Base-by-base conservation (phyloP, 768 basidiomycete species). In the Hygrocybe punicea region DNA sequence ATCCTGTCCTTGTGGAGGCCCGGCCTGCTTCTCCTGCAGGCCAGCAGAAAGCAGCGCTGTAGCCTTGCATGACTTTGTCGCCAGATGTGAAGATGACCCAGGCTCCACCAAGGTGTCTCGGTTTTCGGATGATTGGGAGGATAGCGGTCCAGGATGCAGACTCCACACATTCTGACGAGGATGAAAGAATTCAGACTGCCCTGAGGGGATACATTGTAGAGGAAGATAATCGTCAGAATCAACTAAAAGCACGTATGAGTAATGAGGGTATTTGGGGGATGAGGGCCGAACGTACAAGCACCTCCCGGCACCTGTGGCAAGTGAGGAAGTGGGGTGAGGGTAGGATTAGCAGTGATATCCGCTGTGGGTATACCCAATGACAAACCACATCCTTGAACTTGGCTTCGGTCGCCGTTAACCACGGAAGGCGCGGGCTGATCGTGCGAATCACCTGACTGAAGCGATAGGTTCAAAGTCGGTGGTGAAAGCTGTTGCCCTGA, bases 41-140 rank as follows among this genome's bases (percentile, higher is more conserved):
- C 97, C 97, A 53, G 93, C 93, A 57, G 93, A 94, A 39, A 99
- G 84, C 14, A 99, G 75, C 6, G 97, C 97, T 59, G 96, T 93
- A 3, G 95, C 93, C 0, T 91, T 89, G 67, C 97, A 97, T 1
- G 94, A 93, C 67, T 95, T 96, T 8, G 91, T 95, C 80, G 93
- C 86, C 17, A 81, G 82, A 54, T 87, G 83, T 1, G 84, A 78
- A 4, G 84, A 69, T 9, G 81, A 78, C 51, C 91, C 90, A 24
- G 93, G 77, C 64, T 90, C 89, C 25, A 87, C 84, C 46, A 88
- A 81, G 1, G 83, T 82, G 53, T 95, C 84, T 50, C 58, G 70
- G 37, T n/a, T n/a, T n/a, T 66, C 73, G 47, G 67, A 54, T 10
- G 69, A 65, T 36, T 78, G 40, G 68, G 74, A 59, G 73, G 69